Conservation (phyloP, 2,329 filamentous ascomycete genomes). For the Nemania bipapillata region DNA sequence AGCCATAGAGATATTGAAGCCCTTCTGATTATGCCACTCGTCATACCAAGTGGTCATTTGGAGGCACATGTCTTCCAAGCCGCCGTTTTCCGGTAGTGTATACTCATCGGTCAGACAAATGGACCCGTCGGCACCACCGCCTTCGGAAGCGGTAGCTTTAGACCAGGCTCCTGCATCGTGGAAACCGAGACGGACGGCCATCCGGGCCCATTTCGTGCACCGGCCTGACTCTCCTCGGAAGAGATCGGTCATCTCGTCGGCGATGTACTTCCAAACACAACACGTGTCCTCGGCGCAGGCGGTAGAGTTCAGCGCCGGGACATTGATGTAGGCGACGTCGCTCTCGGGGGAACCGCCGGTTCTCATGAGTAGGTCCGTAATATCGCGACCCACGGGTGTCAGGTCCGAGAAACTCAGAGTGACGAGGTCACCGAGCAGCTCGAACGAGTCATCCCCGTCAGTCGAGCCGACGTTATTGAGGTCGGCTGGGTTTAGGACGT, state of each 20-base stretch:
- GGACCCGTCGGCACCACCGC: constrained; percentile 61
- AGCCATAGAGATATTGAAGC: constrained; percentile 59
- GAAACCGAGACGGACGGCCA: constrained; percentile 60
- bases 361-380: constrained; percentile 55
- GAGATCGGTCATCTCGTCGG: constrained; percentile 53
- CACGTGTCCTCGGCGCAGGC: constrained; percentile 56
- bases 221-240: constrained; percentile 55
- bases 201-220: constrained; percentile 58
- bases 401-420: constrained; percentile 49
- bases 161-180: constrained; percentile 61
- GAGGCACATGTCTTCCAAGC: constrained; percentile 58
- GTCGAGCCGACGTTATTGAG: constrained; percentile 26
- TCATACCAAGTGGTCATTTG: constrained; percentile 55
- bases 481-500: constrained; percentile 35
- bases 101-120: constrained; percentile 58
- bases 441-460: constrained; percentile 40
- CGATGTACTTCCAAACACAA: constrained; percentile 60
- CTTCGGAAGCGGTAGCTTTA: constrained; percentile 47
- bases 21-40: constrained; percentile 47
- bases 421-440: constrained; percentile 55
- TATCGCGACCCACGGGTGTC: constrained; percentile 51
- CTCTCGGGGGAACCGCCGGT: constrained; percentile 42
- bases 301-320: constrained; percentile 41
- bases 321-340: constrained; percentile 38
- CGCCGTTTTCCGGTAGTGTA: constrained; percentile 57